phyloP scores from a whole-genome alignment of 345 rosid species.

The Acer yangbiense region DNA sequence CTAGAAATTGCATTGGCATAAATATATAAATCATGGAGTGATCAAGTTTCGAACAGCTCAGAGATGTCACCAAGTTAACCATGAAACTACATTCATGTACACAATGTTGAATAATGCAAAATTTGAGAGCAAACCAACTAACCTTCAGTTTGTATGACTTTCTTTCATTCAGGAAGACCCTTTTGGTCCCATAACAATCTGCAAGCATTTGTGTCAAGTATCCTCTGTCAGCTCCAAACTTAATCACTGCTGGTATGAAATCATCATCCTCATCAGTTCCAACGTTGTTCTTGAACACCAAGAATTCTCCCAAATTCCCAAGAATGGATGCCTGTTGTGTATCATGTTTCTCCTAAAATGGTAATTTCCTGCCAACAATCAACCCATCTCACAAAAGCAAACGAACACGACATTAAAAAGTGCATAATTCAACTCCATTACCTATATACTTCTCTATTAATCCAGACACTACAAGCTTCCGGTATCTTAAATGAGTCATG shows the following conservation, averaged over 20 bases:
- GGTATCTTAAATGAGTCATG: slow-evolving; percentile 64
- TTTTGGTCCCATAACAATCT: slow-evolving; percentile 77
- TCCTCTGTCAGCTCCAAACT: slow-evolving; percentile 97
- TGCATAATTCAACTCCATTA: slow-evolving; percentile 22
- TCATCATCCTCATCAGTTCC: slow-evolving; percentile 18
- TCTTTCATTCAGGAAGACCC: slow-evolving; percentile 76
- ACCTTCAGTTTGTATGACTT: slow-evolving; percentile 95
- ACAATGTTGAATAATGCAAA: background rate
- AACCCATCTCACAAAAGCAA: slow-evolving; percentile 20
- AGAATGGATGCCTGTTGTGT: slow-evolving; percentile 85
- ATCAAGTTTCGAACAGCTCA: slow-evolving; percentile 12
- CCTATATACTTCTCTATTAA: slow-evolving; percentile 81
- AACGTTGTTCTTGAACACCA: slow-evolving; percentile 49
- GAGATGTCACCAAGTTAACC: background rate
- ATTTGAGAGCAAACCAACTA: slow-evolving; percentile 17
- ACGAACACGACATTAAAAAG: slow-evolving; percentile 5
- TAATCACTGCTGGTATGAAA: slow-evolving; percentile 57
- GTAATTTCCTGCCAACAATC: slow-evolving; percentile 63
- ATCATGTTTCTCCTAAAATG: slow-evolving; percentile 92
- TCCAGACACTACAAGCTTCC: slow-evolving; percentile 81
- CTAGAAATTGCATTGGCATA: slow-evolving; percentile 46
- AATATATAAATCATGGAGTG: slow-evolving; percentile 23
- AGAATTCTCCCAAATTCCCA: slow-evolving; percentile 84
- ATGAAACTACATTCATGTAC: slow-evolving; percentile 2
- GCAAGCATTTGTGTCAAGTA: slow-evolving; percentile 93